Evolutionary conservation across 805 yeast species (phyloP).

Genomic region (Sugiyamaella qingdaonensis): DNA sequence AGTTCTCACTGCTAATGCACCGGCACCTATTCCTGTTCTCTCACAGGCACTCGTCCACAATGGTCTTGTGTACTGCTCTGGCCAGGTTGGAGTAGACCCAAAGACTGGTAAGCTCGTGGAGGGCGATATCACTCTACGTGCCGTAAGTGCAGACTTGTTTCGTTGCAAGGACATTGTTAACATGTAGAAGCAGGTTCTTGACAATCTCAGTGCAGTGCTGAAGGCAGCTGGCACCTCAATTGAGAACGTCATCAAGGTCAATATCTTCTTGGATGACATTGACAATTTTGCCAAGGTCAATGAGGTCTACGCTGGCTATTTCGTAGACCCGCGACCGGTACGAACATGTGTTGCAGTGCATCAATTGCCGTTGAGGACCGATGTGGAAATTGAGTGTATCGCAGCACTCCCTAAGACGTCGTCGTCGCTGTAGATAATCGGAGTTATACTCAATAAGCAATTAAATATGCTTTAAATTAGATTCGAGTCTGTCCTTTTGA

Average conservation of each 20-base stretch:
- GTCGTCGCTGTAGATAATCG: neutral
- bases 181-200: conserved; percentile 32
- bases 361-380: conserved; percentile 82
- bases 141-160: conserved; percentile 8
- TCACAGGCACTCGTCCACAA: conserved; percentile 85
- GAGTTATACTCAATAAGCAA: too few relatives aligned
- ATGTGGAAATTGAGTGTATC: conserved; percentile 84
- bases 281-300: conserved; percentile 79
- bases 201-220: conserved; percentile 52
- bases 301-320: conserved; percentile 60
- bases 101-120: conserved; percentile 39
- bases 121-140: conserved; percentile 30
- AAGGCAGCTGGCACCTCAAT: conserved; percentile 81
- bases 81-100: conserved; percentile 48
- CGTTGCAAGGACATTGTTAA: neutral
- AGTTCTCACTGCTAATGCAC: conserved; percentile 64
- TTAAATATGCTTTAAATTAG: too few relatives aligned
- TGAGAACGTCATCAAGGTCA: conserved; percentile 80
- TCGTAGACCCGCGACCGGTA: conserved; percentile 56
- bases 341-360: conserved; percentile 97
- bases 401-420: conserved; percentile 43
- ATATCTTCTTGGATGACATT: conserved; percentile 88
- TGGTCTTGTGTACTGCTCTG: conserved; percentile 70
- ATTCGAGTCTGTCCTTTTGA: too few relatives aligned
- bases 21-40: conserved; percentile 86